Evolutionary conservation across 768 basidiomycete genomes (phyloP).

Genomic region (Hypholoma sublateritium): DNA sequence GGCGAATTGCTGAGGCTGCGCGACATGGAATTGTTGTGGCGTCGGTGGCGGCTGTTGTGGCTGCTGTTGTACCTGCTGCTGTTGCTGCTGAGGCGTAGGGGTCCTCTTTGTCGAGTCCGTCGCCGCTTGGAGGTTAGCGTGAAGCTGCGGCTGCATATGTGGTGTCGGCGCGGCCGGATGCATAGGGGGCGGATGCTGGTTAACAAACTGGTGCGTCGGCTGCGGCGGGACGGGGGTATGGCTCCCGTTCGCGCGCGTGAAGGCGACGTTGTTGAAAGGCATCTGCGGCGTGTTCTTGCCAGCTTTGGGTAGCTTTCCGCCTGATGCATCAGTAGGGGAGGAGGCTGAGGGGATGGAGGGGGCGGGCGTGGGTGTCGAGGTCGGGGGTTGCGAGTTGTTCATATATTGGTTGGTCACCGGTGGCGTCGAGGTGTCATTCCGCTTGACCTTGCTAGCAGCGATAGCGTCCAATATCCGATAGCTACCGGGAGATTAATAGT

Average conservation of each 20-base stretch:
- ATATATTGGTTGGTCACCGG: constrained; percentile 28
- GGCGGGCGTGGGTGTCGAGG: constrained; percentile 30
- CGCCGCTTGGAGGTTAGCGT: constrained; percentile 34
- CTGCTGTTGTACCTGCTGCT: constrained; percentile 17
- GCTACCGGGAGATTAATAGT: constrained; percentile 29
- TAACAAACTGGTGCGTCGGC: constrained; percentile 33
- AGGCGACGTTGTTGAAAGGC: constrained; percentile 25
- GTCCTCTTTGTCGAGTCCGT: constrained; percentile 36
- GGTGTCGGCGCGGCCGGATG: constrained; percentile 23
- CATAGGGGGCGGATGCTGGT: constrained; percentile 30
- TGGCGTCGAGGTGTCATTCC: constrained; percentile 25
- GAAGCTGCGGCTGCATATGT: constrained; percentile 37
- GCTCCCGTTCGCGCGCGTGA: constrained; percentile 27
- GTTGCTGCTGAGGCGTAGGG: constrained; percentile 33
- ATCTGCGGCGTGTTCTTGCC: constrained; percentile 28
- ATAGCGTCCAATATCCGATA: constrained; percentile 60
- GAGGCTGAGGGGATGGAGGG: constrained; percentile 28
- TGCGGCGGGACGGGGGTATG: constrained; percentile 34
- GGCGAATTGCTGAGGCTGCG: constrained; percentile 8
- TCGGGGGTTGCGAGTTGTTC: constrained; percentile 23
- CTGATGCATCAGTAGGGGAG: constrained; percentile 29
- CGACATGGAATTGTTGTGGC: constrained; percentile 15
- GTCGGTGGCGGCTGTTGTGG: constrained; percentile 14
- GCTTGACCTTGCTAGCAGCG: constrained; percentile 26
- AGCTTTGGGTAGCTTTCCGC: constrained; percentile 22